Percentiles rank a stretch among this genome's conserved stretches.
These are phyloP conservation scores for Fusarium sp. DNA, from an alignment of 2,329 filamentous ascomycete genomes.

Conservation along the genomic window DNA sequence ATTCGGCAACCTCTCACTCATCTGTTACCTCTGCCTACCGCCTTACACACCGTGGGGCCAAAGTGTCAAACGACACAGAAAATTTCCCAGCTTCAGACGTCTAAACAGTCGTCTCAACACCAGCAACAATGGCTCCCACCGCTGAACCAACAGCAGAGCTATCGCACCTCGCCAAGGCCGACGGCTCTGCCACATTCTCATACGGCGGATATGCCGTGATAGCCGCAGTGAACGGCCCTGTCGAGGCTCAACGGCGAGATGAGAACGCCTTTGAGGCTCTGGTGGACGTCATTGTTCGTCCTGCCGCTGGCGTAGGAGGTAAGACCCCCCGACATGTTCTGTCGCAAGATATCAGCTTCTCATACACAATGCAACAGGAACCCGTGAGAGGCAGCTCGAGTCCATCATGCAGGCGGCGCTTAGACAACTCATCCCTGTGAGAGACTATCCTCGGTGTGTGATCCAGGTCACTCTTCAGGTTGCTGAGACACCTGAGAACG, in stretches of 20 bases:
- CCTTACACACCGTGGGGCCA: slow-evolving; percentile 19
- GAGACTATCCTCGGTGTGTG: slow-evolving; percentile 80
- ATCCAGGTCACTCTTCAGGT: slow-evolving; percentile 88
- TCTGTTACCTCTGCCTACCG: neutral
- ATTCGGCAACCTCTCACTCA: neutral
- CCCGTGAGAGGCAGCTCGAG: slow-evolving; percentile 86
- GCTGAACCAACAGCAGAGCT: slow-evolving; percentile 65
- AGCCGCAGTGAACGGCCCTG: slow-evolving; percentile 89
- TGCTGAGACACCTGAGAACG: slow-evolving; percentile 75
- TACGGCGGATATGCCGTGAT: slow-evolving; percentile 83
- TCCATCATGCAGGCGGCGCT: slow-evolving; percentile 78
- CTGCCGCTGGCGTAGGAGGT: slow-evolving; percentile 86
- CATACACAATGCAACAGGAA: slow-evolving; percentile 60
- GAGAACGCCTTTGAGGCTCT: slow-evolving; percentile 92
- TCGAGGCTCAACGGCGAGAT: slow-evolving; percentile 89
- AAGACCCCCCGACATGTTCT: slow-evolving; percentile 46
- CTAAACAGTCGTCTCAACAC: slow-evolving; percentile 19
- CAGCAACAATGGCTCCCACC: slow-evolving; percentile 59
- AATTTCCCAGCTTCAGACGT: slow-evolving; percentile 33
- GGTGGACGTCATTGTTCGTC: slow-evolving; percentile 90
- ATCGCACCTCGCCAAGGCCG: slow-evolving; percentile 75
- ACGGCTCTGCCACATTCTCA: slow-evolving; percentile 84
- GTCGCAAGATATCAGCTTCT: slow-evolving; percentile 19
- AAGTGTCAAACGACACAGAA: slow-evolving; percentile 17
- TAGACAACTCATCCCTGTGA: slow-evolving; percentile 78